Evolutionary conservation across 2,329 filamentous ascomycete species (phyloP).

Genomic region (Ophiostoma tasmaniense): DNA sequence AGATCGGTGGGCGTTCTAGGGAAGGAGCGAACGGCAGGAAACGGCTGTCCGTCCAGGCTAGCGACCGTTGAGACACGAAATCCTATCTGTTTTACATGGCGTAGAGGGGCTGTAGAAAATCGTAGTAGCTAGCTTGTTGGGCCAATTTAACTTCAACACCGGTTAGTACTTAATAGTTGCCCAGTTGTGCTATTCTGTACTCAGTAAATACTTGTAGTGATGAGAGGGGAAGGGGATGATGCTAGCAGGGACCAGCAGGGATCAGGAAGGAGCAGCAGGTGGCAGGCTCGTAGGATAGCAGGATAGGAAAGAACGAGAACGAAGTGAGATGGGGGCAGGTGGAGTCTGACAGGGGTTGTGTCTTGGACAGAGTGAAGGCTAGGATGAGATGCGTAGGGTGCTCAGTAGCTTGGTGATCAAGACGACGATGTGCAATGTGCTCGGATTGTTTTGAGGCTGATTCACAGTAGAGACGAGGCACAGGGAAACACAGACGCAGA

Average conservation of each 20-base stretch:
- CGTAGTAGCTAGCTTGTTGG: neutral
- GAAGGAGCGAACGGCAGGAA: slow-evolving; percentile 1
- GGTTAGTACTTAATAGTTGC: too few species aligned
- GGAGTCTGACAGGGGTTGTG: neutral
- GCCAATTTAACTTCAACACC: slow-evolving; percentile 2
- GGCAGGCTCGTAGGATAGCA: neutral
- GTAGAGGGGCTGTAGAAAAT: neutral
- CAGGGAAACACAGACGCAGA: neutral
- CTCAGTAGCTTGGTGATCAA: neutral
- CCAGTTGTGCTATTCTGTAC: neutral
- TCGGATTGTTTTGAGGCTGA: neutral
- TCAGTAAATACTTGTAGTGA: neutral
- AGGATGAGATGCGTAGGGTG: neutral
- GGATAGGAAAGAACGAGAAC: slow-evolving; percentile 6
- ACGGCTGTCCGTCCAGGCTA: neutral
- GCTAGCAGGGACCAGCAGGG: neutral
- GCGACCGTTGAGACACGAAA: slow-evolving; percentile 5
- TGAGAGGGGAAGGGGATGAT: slow-evolving; percentile 3
- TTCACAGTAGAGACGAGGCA: neutral
- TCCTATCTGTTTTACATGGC: slow-evolving; percentile 4
- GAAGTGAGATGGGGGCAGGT: neutral
- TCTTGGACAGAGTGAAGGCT: neutral
- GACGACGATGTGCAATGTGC: neutral
- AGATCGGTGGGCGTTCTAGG: neutral
- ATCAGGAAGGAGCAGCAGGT: slow-evolving; percentile 1